Conservation (phyloP, 1,284 basidiomycete species). For the Ustilago trichophora region DNA sequence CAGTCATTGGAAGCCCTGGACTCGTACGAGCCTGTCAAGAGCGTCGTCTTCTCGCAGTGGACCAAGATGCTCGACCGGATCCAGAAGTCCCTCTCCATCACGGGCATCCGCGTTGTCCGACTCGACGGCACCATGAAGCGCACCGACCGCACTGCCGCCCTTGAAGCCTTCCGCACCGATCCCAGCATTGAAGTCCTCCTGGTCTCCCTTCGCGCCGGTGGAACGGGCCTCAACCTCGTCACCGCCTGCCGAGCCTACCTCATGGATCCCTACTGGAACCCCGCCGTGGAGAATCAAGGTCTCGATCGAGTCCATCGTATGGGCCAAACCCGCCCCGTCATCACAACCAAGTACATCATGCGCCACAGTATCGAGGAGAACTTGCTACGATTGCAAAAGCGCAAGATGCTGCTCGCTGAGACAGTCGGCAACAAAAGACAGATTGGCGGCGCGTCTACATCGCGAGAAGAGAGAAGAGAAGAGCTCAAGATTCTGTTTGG, state of each 20-base stretch:
- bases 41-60: conserved; percentile 70
- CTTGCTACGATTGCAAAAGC: conserved; percentile 61
- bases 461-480: conserved; percentile 41
- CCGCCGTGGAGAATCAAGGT: conserved; percentile 79
- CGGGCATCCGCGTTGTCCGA: conserved; percentile 53
- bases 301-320: conserved; percentile 63
- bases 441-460: conserved; percentile 7
- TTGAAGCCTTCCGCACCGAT: conserved; percentile 56
- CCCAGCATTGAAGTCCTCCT: conserved; percentile 60
- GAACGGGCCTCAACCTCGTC: conserved; percentile 76
- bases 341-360: conserved; percentile 64
- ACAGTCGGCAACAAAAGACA: conserved; percentile 51
- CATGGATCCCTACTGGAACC: conserved; percentile 98
- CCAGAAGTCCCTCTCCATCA: conserved; percentile 49
- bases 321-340: conserved; percentile 60
- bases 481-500: conserved; percentile 56
- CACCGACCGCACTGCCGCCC: conserved; percentile 42
- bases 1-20: conserved; percentile 17
- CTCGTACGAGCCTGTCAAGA: conserved; percentile 59
- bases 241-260: conserved; percentile 77
- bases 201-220: conserved; percentile 64
- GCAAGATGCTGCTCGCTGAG: conserved; percentile 63
- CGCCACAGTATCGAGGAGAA: conserved; percentile 64
- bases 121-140: conserved; percentile 64
- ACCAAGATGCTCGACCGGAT: conserved; percentile 64